Evolutionary conservation across 441 rosid genomes (phyloP).

Genomic region (Breynia disticha): DNA sequence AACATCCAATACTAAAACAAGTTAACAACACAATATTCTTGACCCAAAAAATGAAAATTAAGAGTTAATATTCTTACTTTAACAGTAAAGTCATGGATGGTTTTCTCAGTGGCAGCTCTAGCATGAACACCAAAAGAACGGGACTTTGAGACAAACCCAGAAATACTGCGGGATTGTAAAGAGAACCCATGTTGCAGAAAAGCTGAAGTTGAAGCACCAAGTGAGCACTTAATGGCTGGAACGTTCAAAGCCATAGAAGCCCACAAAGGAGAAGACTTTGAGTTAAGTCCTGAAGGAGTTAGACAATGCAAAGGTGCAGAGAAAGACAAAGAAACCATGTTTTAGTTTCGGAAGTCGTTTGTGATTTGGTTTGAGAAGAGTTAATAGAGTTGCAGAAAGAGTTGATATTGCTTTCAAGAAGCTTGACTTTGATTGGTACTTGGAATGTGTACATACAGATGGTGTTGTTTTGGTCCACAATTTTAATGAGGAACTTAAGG

Average conservation of each 20-base stretch:
- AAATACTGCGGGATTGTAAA: conserved; percentile 19
- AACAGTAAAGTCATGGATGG: conserved; percentile 62
- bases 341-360: not conserved
- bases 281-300: conserved; percentile 13
- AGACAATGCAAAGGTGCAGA: not conserved
- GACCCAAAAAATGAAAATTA: not conserved
- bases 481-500: too few relatives aligned
- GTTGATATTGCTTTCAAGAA: too few relatives aligned
- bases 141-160: conserved; percentile 32
- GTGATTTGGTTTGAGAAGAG: not conserved
- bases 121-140: conserved; percentile 42
- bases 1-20: not conserved
- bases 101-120: conserved; percentile 72
- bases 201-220: conserved; percentile 38
- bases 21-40: not conserved
- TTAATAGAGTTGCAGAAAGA: too few relatives aligned
- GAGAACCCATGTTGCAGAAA: conserved; percentile 45
- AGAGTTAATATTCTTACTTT: conserved; percentile 34
- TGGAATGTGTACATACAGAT: too few relatives aligned
- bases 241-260: conserved; percentile 23
- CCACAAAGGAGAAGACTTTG: conserved; percentile 16
- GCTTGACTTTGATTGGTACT: too few relatives aligned
- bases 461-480: too few relatives aligned
- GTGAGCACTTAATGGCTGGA: conserved; percentile 36
- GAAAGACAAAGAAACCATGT: not conserved